These are phyloP conservation scores for Lentinula novae-zelandiae DNA, from an alignment of 1,284 basidiomycete genomes.

Conservation along the genomic window DNA sequence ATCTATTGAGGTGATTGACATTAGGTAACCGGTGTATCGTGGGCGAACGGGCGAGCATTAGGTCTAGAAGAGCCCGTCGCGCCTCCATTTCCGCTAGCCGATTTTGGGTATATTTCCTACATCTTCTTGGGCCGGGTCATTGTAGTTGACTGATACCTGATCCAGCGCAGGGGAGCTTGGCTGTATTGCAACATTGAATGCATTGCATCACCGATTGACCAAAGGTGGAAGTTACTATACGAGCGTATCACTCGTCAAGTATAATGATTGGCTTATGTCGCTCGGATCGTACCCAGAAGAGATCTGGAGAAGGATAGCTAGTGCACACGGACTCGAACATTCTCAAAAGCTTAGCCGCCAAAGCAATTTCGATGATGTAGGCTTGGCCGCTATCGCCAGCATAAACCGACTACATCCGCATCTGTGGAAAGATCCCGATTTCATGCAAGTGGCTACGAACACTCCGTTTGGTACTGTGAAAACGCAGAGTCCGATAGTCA, in stretches of 20 bases:
- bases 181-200: slow-evolving; percentile 11
- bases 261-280: slow-evolving; percentile 7
- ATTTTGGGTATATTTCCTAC: slow-evolving; percentile 10
- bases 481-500: slow-evolving; percentile 7
- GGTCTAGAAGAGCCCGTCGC: slow-evolving; percentile 15
- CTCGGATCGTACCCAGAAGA: background rate
- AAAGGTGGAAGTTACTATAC: slow-evolving; percentile 13
- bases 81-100: slow-evolving; percentile 16
- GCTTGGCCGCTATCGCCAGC: background rate
- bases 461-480: slow-evolving; percentile 6
- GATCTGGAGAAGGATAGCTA: slow-evolving; percentile 5
- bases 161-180: slow-evolving; percentile 12
- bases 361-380: slow-evolving; percentile 3
- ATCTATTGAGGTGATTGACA: background rate
- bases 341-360: background rate
- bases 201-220: slow-evolving; percentile 8
- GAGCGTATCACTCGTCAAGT: slow-evolving; percentile 8
- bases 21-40: slow-evolving; percentile 12
- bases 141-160: background rate
- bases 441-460: background rate
- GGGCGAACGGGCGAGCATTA: slow-evolving; percentile 10
- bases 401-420: slow-evolving; percentile 2
- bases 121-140: background rate
- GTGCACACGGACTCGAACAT: background rate
- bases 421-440: background rate